phyloP scores from a whole-genome alignment of 257 asterid genomes.

The Fraxinus anomala region DNA sequence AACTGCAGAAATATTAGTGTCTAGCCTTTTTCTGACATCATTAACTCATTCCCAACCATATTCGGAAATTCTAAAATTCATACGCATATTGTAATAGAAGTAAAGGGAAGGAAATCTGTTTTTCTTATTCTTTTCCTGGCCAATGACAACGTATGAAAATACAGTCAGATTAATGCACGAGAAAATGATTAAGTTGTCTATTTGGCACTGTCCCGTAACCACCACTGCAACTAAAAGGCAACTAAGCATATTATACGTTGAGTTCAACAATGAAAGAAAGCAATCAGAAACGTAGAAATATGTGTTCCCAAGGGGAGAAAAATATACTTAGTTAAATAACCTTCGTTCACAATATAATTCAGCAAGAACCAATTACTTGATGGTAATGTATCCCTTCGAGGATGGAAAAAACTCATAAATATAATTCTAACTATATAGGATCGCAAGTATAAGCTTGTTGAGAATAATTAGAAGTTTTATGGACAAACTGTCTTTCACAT shows the following conservation, averaged over 20 bases:
- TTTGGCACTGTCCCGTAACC: neutral
- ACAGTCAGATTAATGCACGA: neutral
- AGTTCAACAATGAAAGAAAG: neutral
- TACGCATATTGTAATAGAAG: neutral
- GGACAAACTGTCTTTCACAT: slow-evolving; percentile 17
- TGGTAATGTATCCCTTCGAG: neutral
- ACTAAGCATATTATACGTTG: neutral
- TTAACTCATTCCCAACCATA: neutral
- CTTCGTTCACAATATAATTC: neutral
- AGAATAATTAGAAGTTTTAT: neutral
- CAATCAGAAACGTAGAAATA: neutral
- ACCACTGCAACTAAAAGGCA: neutral
- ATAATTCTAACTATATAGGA: neutral
- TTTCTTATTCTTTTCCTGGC: neutral
- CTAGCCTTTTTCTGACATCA: neutral
- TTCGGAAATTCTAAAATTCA: neutral
- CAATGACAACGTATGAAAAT: neutral
- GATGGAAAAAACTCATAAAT: neutral
- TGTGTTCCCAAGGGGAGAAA: neutral
- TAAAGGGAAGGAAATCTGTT: neutral
- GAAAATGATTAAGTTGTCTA: neutral
- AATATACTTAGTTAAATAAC: neutral
- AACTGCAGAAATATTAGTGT: neutral
- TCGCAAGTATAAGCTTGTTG: neutral
- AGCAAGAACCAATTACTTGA: neutral